These are phyloP conservation scores for Hygrocybe coccinea DNA, from an alignment of 768 basidiomycete genomes.

Conservation along the genomic window DNA sequence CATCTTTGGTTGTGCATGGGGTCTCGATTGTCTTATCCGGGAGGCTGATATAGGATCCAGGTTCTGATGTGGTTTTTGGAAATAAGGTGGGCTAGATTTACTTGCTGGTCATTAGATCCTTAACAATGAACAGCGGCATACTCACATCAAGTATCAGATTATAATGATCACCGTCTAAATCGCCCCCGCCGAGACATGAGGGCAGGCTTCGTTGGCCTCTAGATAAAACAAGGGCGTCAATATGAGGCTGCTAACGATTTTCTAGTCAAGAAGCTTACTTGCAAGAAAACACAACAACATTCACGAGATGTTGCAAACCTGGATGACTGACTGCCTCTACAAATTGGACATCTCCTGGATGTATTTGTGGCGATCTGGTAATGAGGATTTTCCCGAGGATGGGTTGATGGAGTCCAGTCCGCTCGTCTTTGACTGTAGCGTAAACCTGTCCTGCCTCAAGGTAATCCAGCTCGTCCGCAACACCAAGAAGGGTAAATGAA, in stretches of 20 bases:
- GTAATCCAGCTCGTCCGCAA: conserved; percentile 47
- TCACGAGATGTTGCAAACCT: conserved; percentile 37
- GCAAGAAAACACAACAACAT: conserved; percentile 50
- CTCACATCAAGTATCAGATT: conserved; percentile 43
- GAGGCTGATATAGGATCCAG: conserved; percentile 40
- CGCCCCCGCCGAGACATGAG: conserved; percentile 49
- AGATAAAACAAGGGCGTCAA: background rate
- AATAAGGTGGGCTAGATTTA: conserved; percentile 27
- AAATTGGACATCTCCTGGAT: conserved; percentile 45
- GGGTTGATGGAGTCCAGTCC: conserved; percentile 18
- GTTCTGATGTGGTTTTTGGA: conserved; percentile 17
- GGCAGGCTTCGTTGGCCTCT: conserved; percentile 43
- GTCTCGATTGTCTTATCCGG: conserved; percentile 27
- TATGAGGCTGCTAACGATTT: background rate
- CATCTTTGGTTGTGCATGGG: conserved; percentile 38
- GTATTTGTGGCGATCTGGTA: conserved; percentile 50
- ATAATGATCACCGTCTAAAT: conserved; percentile 51
- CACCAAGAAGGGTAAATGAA: conserved; percentile 48
- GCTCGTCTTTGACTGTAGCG: conserved; percentile 36
- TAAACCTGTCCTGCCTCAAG: conserved; percentile 45
- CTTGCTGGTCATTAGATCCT: background rate
- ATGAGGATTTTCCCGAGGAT: conserved; percentile 40
- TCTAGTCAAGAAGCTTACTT: conserved; percentile 26
- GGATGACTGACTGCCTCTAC: conserved; percentile 39
- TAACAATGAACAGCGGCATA: conserved; percentile 6